A percentile compares a stretch with the other conserved stretches of the same genome.
phyloP scores from a whole-genome alignment of 345 rosid species.

The thale cress (Arabidopsis thaliana) region DNA sequence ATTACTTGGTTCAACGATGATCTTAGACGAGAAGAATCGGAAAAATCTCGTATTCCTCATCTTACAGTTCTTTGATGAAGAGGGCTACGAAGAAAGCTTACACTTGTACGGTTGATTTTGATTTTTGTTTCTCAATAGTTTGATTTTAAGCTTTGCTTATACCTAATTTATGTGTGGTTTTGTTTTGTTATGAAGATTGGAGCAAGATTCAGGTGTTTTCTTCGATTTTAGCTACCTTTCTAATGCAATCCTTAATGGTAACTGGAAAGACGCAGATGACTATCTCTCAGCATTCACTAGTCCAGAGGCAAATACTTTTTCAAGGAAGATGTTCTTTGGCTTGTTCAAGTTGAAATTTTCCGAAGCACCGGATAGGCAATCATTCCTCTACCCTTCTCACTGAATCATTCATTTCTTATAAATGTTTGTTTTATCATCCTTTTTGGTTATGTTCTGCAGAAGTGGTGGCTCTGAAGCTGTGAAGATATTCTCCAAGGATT shows the following conservation, averaged over 20 bases:
- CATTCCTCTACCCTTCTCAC: not conserved
- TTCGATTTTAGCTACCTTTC: constrained; percentile 43
- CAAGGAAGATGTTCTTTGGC: constrained; percentile 44
- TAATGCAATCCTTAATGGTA: constrained; percentile 34
- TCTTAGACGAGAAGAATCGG: constrained; percentile 36
- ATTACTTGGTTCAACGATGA: constrained; percentile 23
- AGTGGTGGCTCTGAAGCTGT: constrained; percentile 55
- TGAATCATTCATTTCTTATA: too few relatives aligned
- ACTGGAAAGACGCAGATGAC: constrained; percentile 46
- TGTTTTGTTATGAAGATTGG: constrained; percentile 41
- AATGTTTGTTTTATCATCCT: constrained; percentile 15
- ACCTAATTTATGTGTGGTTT: not conserved
- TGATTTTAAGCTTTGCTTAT: not conserved
- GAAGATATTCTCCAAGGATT: constrained; percentile 53
- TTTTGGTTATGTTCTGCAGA: constrained; percentile 44
- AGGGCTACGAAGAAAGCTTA: constrained; percentile 37
- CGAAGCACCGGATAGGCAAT: constrained; percentile 41
- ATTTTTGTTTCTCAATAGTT: not conserved
- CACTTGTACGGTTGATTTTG: constrained; percentile 40
- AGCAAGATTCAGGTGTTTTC: constrained; percentile 47
- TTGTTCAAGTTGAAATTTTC: constrained; percentile 42
- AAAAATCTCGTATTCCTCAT: constrained; percentile 41
- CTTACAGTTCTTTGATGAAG: constrained; percentile 44
- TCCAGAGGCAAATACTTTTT: constrained; percentile 34
- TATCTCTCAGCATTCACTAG: constrained; percentile 50